phyloP scores from a whole-genome alignment of 208 protist species.

The Herpetomonas samuelpessoai region DNA sequence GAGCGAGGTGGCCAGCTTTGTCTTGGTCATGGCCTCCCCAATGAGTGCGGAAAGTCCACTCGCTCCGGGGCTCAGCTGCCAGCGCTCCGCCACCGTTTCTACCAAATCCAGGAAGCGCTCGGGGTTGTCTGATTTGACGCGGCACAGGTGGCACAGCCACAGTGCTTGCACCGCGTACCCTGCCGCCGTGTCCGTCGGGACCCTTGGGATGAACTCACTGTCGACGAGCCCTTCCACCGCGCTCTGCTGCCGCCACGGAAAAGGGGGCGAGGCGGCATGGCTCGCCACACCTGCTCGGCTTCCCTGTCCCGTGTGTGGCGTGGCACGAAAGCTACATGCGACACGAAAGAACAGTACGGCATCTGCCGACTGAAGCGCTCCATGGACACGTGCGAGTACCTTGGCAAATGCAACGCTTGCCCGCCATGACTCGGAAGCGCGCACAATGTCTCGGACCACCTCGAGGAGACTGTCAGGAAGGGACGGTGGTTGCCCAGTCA shows the following conservation, averaged over 20 bases:
- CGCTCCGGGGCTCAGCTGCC: not conserved
- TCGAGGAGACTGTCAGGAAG: conserved; percentile 17
- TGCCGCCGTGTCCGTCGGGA: conserved; percentile 19
- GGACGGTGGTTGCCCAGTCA: not conserved
- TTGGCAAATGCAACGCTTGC: conserved; percentile 21
- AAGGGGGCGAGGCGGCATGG: conserved; percentile 9
- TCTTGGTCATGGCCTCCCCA: not conserved
- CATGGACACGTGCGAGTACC: too few relatives aligned
- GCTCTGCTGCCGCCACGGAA: conserved; percentile 36
- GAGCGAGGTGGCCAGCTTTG: not conserved
- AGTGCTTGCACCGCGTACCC: conserved; percentile 26
- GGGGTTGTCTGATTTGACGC: conserved; percentile 35
- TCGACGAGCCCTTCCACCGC: conserved; percentile 35
- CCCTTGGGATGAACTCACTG: conserved; percentile 23
- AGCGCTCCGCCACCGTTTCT: conserved; percentile 6
- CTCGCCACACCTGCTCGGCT: too few relatives aligned
- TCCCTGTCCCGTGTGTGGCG: too few relatives aligned
- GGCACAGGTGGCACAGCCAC: conserved; percentile 56
- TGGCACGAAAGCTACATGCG: too few relatives aligned
- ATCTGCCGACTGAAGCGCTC: too few relatives aligned
- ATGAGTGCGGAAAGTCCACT: not conserved
- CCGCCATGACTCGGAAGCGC: conserved; percentile 21
- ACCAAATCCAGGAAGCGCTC: conserved; percentile 45
- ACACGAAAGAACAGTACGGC: conserved; percentile 36
- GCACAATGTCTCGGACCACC: conserved; percentile 14